These are phyloP conservation scores for Chrysopogon serrulatus DNA, from an alignment of 176 grass and related monocot genomes.

Conservation along the genomic window DNA sequence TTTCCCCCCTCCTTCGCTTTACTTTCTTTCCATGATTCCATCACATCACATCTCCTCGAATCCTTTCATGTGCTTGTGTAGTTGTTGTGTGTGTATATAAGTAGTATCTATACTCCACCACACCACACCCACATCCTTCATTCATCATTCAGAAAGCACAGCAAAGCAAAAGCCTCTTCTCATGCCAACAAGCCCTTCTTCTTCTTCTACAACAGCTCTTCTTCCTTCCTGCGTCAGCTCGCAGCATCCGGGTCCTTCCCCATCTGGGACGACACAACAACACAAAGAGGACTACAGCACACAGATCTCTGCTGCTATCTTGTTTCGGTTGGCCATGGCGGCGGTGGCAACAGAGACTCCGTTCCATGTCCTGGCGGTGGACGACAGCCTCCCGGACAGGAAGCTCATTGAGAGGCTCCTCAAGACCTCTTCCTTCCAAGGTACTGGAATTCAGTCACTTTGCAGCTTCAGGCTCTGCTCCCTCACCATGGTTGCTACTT, in stretches of 20 bases:
- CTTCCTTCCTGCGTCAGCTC: conserved; percentile 8
- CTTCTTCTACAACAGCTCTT: background rate
- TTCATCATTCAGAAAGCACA: conserved; percentile 8
- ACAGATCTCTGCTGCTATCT: background rate
- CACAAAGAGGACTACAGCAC: background rate
- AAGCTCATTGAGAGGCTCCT: conserved; percentile 89
- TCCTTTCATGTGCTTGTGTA: conserved; percentile 36
- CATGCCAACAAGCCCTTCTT: background rate
- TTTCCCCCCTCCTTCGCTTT: conserved; percentile 9
- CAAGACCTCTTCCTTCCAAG: conserved; percentile 88
- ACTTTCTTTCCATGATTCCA: background rate
- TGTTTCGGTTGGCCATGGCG: conserved; percentile 34
- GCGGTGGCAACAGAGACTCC: conserved; percentile 36
- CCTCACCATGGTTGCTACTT: background rate
- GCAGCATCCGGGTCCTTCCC: background rate
- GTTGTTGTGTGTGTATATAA: background rate
- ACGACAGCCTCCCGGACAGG: conserved; percentile 80
- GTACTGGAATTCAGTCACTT: conserved; percentile 16
- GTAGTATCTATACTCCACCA: conserved; percentile 6
- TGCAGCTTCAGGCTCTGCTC: background rate
- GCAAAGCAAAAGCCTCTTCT: background rate
- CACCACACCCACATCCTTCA: conserved; percentile 31
- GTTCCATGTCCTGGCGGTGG: conserved; percentile 86
- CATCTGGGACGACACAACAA: background rate
- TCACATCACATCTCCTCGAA: conserved; percentile 41